Conservation (phyloP, 164 flowering plant species). For the Chimonanthus salicifolius region DNA sequence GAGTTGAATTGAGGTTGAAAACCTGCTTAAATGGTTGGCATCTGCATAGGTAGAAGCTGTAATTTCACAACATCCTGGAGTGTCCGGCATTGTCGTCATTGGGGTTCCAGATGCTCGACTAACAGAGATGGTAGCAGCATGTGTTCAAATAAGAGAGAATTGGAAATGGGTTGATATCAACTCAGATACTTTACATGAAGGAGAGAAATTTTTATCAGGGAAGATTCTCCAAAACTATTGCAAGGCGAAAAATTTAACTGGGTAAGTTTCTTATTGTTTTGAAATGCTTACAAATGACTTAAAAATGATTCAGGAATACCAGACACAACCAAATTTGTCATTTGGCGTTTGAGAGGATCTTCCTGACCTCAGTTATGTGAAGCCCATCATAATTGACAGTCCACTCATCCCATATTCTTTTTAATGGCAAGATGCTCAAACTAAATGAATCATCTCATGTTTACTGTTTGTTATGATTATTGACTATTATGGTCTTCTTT, state of each 20-base stretch:
- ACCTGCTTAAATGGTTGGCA: background rate
- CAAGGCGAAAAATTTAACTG: slow-evolving; percentile 42
- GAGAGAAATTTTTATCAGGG: slow-evolving; percentile 25
- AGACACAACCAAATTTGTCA: no score
- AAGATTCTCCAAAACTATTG: slow-evolving; percentile 52
- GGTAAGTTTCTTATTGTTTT: slow-evolving; percentile 31
- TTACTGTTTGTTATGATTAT: background rate
- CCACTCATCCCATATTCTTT: background rate
- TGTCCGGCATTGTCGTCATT: slow-evolving; percentile 39
- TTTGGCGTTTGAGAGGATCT: no score
- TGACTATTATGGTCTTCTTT: background rate
- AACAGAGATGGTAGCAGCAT: slow-evolving; percentile 73
- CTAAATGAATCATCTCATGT: background rate
- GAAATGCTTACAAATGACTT: background rate
- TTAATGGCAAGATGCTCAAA: background rate
- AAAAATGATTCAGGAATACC: no score
- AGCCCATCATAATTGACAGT: background rate
- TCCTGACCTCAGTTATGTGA: no score
- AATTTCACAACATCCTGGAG: slow-evolving; percentile 66
- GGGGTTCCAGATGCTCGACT: slow-evolving; percentile 69
- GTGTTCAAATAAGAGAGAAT: slow-evolving; percentile 41
- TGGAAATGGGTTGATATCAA: slow-evolving; percentile 56
- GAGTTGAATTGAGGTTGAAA: background rate
- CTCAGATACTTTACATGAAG: background rate
- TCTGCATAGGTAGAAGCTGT: slow-evolving; percentile 61